Evolutionary conservation across 257 asterid genomes (phyloP).

Genomic region (Ocimum tenuiflorum): DNA sequence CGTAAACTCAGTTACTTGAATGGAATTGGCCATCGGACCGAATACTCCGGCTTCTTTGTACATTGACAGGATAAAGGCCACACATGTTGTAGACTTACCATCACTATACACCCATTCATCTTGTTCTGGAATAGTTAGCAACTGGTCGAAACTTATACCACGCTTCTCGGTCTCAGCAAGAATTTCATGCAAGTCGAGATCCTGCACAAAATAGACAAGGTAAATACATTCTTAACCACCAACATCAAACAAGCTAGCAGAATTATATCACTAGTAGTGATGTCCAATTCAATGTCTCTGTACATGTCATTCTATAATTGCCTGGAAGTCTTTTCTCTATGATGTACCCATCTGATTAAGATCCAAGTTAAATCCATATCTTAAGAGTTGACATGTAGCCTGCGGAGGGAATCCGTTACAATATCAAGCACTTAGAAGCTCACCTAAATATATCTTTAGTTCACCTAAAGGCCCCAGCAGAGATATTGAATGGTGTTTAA

Average conservation of each 20-base stretch:
- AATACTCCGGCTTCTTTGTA: conserved; percentile 92
- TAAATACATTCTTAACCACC: no score
- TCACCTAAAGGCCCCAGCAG: background rate
- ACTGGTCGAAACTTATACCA: conserved; percentile 80
- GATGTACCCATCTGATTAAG: no score
- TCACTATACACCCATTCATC: conserved; percentile 99
- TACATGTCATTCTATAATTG: background rate
- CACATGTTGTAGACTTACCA: conserved; percentile 95
- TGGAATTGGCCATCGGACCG: conserved; percentile 61
- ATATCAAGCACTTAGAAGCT: background rate
- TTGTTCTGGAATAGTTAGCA: conserved; percentile 89
- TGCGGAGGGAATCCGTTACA: background rate
- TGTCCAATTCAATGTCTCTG: no score
- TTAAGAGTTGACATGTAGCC: background rate
- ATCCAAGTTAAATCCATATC: background rate
- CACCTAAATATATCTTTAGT: background rate
- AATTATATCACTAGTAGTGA: no score
- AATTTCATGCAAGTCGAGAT: conserved; percentile 69
- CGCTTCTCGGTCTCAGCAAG: conserved; percentile 85
- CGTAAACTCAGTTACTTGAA: conserved; percentile 97
- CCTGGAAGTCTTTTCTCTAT: background rate
- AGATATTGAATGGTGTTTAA: background rate
- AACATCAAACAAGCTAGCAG: no score
- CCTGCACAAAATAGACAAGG: conserved; percentile 35
- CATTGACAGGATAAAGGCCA: conserved; percentile 91